Evolutionary conservation across 2,329 filamentous ascomycete genomes (phyloP).

Genomic region (Apiospora pterosperma): DNA sequence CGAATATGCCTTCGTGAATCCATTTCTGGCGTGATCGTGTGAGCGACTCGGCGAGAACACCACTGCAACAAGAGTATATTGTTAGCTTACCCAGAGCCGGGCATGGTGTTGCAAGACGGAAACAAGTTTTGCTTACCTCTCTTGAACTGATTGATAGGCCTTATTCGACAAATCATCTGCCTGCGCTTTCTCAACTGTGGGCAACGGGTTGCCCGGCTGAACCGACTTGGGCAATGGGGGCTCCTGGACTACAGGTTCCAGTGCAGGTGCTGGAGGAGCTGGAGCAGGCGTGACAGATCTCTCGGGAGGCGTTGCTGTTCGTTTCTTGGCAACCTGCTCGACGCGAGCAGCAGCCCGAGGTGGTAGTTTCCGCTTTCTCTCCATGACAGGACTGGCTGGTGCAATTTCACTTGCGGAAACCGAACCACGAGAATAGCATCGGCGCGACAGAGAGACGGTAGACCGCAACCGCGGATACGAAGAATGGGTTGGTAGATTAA

Average conservation of each 20-base stretch:
- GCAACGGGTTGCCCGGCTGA: conserved; percentile 63
- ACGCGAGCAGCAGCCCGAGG: conserved; percentile 58
- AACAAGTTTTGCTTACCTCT: conserved; percentile 50
- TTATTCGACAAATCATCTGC: conserved; percentile 56
- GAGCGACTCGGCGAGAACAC: conserved; percentile 71
- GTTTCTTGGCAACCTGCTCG: conserved; percentile 58
- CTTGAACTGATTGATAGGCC: conserved; percentile 71
- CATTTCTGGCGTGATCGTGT: conserved; percentile 70
- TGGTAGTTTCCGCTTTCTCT: conserved; percentile 64
- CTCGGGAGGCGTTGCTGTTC: conserved; percentile 53
- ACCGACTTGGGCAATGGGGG: conserved; percentile 58
- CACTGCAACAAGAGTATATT: conserved; percentile 43
- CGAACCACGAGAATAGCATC: neutral
- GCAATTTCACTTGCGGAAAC: conserved; percentile 1
- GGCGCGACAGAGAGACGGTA: conserved; percentile 1
- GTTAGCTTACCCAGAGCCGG: conserved; percentile 14
- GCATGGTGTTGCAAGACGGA: neutral
- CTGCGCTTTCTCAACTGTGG: conserved; percentile 67
- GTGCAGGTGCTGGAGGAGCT: conserved; percentile 30
- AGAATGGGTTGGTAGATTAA: neutral
- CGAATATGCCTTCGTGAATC: conserved; percentile 69
- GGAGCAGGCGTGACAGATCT: conserved; percentile 44
- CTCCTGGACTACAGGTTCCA: conserved; percentile 32
- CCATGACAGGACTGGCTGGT: conserved; percentile 39
- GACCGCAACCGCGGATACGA: neutral